Percentiles rank a stretch among this genome's conserved stretches.
phyloP scores from a whole-genome alignment of 495 filamentous ascomycete genomes.

The Patellaria atrata region DNA sequence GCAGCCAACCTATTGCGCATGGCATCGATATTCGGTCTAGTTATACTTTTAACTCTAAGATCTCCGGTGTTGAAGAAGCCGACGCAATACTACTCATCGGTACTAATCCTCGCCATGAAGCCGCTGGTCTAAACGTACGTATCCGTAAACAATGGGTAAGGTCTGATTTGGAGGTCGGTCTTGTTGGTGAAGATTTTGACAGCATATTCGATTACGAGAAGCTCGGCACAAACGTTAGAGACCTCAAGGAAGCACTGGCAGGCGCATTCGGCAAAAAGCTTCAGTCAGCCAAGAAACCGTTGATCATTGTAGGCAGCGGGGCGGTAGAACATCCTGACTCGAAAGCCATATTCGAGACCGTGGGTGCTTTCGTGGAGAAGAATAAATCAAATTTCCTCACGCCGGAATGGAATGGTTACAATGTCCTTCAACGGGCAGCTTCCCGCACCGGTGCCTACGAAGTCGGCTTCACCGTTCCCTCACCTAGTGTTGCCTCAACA shows the following conservation, averaged over 20 bases:
- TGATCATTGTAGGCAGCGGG: conserved; percentile 89
- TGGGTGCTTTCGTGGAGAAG: conserved; percentile 85
- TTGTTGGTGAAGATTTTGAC: conserved; percentile 82
- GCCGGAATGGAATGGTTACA: conserved; percentile 92
- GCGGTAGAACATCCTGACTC: conserved; percentile 79
- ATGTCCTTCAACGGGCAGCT: conserved; percentile 83
- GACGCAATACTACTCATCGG: conserved; percentile 85
- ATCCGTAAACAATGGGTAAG: conserved; percentile 96
- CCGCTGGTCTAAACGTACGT: conserved; percentile 84
- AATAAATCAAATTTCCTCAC: conserved; percentile 75
- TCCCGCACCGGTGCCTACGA: conserved; percentile 89
- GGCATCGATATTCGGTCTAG: conserved; percentile 88
- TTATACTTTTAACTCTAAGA: conserved; percentile 91
- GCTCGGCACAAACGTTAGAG: conserved; percentile 58
- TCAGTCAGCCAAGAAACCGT: conserved; percentile 70
- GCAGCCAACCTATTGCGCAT: conserved; percentile 72
- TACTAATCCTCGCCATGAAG: conserved; percentile 89
- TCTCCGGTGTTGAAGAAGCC: conserved; percentile 83
- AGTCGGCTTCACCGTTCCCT: conserved; percentile 80
- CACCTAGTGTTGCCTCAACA: conserved; percentile 57
- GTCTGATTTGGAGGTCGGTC: conserved; percentile 82
- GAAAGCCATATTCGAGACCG: conserved; percentile 79
- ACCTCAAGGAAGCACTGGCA: conserved; percentile 71
- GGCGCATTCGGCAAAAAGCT: conserved; percentile 87
- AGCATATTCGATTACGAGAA: conserved; percentile 89